Evolutionary conservation across 148 eudicot genomes (phyloP).

Genomic region (Silene uniflora): DNA sequence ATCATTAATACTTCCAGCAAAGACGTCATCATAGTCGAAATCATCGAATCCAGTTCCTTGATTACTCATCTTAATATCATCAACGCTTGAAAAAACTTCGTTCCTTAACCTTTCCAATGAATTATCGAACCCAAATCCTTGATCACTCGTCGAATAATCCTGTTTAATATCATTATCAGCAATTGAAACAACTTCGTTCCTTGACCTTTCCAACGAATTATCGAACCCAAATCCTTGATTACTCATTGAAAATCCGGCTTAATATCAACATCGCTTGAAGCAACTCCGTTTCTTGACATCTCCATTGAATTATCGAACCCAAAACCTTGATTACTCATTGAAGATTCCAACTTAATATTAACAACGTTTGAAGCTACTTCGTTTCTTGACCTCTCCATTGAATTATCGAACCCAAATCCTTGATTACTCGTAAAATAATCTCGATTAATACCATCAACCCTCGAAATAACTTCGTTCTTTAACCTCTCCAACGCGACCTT

Average conservation of each 20-base stretch:
- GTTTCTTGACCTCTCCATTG: too few species aligned
- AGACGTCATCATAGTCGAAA: neutral
- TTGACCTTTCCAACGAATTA: too few species aligned
- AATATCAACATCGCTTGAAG: too few species aligned
- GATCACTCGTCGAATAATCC: neutral
- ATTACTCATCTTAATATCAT: neutral
- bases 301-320: too few species aligned
- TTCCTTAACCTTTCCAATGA: too few species aligned
- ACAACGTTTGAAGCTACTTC: too few species aligned
- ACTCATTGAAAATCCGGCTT: neutral
- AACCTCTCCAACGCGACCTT: conserved; percentile 9
- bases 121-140: neutral
- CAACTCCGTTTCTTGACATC: too few species aligned
- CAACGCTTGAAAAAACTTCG: neutral
- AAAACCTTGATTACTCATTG: too few species aligned
- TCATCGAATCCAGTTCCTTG: neutral
- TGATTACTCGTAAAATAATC: too few species aligned
- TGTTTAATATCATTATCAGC: neutral
- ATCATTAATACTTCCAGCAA: too few species aligned
- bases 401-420: too few species aligned
- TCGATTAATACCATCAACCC: neutral
- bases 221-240: neutral
- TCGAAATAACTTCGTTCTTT: neutral
- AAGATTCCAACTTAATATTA: too few species aligned
- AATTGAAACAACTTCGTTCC: neutral